These are phyloP conservation scores for Saccharomyces paradoxus DNA, from an alignment of 805 yeast species.

Conservation along the genomic window DNA sequence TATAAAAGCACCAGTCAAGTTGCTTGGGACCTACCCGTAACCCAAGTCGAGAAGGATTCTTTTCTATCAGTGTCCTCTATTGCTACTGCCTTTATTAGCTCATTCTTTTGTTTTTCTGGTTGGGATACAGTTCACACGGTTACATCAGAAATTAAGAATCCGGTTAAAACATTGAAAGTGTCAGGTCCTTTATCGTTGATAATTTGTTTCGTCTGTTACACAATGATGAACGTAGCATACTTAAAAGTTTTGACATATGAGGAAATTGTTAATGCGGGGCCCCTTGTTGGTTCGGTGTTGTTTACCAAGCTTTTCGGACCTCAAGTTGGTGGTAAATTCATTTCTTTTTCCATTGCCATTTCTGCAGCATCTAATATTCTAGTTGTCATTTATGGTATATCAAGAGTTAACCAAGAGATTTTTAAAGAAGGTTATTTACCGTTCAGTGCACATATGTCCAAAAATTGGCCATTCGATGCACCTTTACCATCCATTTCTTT, in stretches of 20 bases:
- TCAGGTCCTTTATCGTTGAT: conserved; percentile 52
- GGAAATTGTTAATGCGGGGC: conserved; percentile 47
- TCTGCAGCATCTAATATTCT: conserved; percentile 56
- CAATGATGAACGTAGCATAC: conserved; percentile 49
- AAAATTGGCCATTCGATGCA: conserved; percentile 48
- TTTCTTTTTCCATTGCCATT: conserved; percentile 51
- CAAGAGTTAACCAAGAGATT: conserved; percentile 57
- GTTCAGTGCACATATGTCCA: conserved; percentile 41
- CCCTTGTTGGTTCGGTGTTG: conserved; percentile 49
- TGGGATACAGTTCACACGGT: conserved; percentile 58
- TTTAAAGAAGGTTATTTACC: conserved; percentile 59
- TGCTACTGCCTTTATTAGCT: conserved; percentile 49
- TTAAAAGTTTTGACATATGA: conserved; percentile 45
- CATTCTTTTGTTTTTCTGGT: conserved; percentile 53
- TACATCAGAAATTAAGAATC: conserved; percentile 53
- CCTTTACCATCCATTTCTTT: conserved; percentile 44
- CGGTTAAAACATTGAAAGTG: conserved; percentile 46
- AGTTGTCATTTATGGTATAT: conserved; percentile 50
- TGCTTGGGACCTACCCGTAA: conserved; percentile 10
- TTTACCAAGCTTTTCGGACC: conserved; percentile 50
- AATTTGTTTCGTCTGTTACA: conserved; percentile 41
- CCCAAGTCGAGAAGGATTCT: conserved; percentile 23
- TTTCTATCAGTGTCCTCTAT: conserved; percentile 37
- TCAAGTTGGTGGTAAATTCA: conserved; percentile 43
- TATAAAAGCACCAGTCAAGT: conserved; percentile 3